Evolutionary conservation across 2,329 filamentous ascomycete species (phyloP).

Genomic region (Colletotrichum sp.): DNA sequence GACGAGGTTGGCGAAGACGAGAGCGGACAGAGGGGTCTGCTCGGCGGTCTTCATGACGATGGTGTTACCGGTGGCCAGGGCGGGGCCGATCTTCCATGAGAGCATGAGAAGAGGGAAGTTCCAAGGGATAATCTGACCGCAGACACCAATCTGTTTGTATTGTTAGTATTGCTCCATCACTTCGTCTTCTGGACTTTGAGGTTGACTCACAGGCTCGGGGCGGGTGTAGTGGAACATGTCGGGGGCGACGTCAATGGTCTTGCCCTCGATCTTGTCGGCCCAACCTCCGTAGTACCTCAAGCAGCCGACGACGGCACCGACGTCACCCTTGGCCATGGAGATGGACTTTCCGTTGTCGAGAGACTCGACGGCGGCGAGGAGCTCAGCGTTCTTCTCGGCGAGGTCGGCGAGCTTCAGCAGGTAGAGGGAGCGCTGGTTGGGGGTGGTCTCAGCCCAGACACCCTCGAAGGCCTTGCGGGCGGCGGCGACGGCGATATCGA

Average conservation of each 20-base stretch:
- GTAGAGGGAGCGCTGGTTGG: conserved; percentile 71
- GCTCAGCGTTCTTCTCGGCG: conserved; percentile 77
- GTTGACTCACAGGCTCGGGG: conserved; percentile 73
- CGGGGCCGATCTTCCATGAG: conserved; percentile 82
- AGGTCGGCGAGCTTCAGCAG: conserved; percentile 82
- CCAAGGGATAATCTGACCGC: conserved; percentile 89
- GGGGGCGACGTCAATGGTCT: conserved; percentile 79
- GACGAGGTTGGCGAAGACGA: conserved; percentile 67
- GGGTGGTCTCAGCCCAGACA: conserved; percentile 70
- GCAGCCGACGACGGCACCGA: conserved; percentile 69
- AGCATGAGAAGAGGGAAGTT: conserved; percentile 86
- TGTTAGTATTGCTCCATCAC: too few species aligned
- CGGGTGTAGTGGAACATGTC: conserved; percentile 86
- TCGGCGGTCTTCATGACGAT: conserved; percentile 78
- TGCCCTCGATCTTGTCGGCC: conserved; percentile 91
- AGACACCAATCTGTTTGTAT: conserved; percentile 66
- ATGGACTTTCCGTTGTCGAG: conserved; percentile 89
- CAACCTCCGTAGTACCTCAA: conserved; percentile 77
- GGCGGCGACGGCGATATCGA: conserved; percentile 79
- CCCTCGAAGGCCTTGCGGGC: conserved; percentile 87
- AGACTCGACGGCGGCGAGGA: conserved; percentile 82
- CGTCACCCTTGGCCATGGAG: conserved; percentile 76
- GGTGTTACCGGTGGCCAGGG: conserved; percentile 74
- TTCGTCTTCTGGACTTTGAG: too few species aligned
- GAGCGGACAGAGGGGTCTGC: conserved; percentile 75